Evolutionary conservation across 106 monocot genomes (phyloP).

Genomic region (Apostasia shenzhenica): DNA sequence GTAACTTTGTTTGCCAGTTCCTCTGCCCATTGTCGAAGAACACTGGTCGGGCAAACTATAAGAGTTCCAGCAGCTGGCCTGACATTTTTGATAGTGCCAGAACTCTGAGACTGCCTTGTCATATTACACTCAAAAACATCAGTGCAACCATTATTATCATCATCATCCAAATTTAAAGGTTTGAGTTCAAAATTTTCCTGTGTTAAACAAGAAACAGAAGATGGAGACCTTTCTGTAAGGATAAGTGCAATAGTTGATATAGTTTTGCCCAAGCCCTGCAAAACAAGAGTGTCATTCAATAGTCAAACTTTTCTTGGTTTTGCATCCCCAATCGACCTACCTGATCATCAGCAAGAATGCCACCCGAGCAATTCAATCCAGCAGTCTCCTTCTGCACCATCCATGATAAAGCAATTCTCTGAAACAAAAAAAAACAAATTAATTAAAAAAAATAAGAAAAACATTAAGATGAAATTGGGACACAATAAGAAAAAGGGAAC

Average conservation of each 20-base stretch:
- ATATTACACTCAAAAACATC: conserved; percentile 9
- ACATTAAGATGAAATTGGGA: conserved; percentile 3
- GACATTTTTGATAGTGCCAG: neutral
- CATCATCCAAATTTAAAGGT: conserved; percentile 61
- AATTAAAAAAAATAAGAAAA: neutral
- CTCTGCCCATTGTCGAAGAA: conserved; percentile 93
- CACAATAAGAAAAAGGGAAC: conserved; percentile 5
- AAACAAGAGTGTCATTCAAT: neutral
- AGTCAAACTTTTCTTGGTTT: neutral
- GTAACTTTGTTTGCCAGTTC: conserved; percentile 78
- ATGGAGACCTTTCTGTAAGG: conserved; percentile 60
- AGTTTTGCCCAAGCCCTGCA: conserved; percentile 91
- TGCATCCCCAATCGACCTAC: conserved; percentile 6
- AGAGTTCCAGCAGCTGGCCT: conserved; percentile 70
- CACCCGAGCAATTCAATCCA: conserved; percentile 63
- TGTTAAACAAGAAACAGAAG: conserved; percentile 13
- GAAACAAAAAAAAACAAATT: conserved; percentile 12
- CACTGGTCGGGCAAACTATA: conserved; percentile 95
- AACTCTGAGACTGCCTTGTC: conserved; percentile 8
- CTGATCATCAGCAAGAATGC: conserved; percentile 98
- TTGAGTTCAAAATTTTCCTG: conserved; percentile 32
- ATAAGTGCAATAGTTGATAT: conserved; percentile 91
- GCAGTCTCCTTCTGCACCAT: conserved; percentile 86
- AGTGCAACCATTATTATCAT: conserved; percentile 37
- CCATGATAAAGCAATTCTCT: conserved; percentile 95